Base-by-base conservation (phyloP, 371 early-diverging fungal genomes). In the Lichtheimia hyalospora region DNA sequence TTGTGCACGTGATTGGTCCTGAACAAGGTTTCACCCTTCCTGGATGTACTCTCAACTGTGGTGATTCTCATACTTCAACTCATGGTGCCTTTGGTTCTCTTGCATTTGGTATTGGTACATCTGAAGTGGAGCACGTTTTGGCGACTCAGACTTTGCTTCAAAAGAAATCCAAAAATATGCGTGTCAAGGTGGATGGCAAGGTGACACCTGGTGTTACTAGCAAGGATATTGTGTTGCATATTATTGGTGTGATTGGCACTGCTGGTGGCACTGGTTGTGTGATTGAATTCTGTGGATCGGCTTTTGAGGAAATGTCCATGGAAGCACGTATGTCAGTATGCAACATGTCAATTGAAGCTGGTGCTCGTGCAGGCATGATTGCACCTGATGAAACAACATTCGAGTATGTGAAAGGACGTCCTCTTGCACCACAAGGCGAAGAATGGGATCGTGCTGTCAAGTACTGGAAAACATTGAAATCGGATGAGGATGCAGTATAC, bases 331-430 rank as follows among this genome's bases (percentile, higher is more conserved):
- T 89, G 89, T 85, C 89, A 13, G 83, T 89, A 43, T 84, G 83
- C 71, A 89, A 89, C 74, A 89, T 89, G 89, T 76, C 87, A 15
- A 89, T 89, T 62, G 89, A 89, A 63, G 89, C 81, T 16, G 89
- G 89, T 59, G 89, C 89, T 40, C 81, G 89, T 57, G 86, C 89
- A 27, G 89, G 89, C 60, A 84, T 89, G 87, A 81, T 89, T 60
- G 86, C 87, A 7, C 87, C 89, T 23, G 89, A 89, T 71, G 75
- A 86, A 21, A 77, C 74, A 44, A 89, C 89, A 5, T 89, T 83
- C 65, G 84, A 81, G 23, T 89, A 89, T 62, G 76, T 89, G 42
- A 73, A 77, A 52, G 71, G 64, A 49, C 78, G 85, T n/a, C 88
- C 88, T 18, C 63, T 88, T 34, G 84, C 86, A 20, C 89, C 89